phyloP scores from a whole-genome alignment of 2,329 filamentous ascomycete species.

The Talaromyces albobiverticillius region DNA sequence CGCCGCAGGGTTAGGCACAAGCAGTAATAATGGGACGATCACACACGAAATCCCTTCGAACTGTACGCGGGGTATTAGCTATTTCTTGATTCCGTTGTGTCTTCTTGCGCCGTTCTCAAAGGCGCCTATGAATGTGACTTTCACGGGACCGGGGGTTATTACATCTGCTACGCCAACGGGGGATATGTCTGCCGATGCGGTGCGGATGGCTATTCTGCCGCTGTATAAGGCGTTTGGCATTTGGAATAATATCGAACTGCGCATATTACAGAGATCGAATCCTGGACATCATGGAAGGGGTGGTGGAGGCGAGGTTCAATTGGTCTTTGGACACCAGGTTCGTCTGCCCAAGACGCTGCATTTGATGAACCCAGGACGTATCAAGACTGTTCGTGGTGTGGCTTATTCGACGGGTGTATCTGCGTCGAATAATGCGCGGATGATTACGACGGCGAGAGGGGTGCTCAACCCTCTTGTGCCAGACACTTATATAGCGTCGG shows the following conservation, averaged over 20 bases:
- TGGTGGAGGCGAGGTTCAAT: conserved; percentile 87
- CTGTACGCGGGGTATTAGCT: conserved; percentile 79
- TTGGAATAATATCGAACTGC: conserved; percentile 76
- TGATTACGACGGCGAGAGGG: conserved; percentile 87
- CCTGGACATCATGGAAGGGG: conserved; percentile 70
- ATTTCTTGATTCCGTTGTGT: conserved; percentile 86
- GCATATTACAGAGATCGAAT: conserved; percentile 77
- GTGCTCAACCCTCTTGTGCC: conserved; percentile 81
- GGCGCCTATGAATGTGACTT: conserved; percentile 81
- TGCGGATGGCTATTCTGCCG: conserved; percentile 88
- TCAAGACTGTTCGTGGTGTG: conserved; percentile 87
- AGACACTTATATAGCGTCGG: conserved; percentile 85
- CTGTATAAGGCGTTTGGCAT: conserved; percentile 91
- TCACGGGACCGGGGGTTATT: conserved; percentile 88
- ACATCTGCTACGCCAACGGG: conserved; percentile 79
- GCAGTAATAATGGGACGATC: conserved; percentile 65
- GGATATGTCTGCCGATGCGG: conserved; percentile 88
- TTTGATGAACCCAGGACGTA: conserved; percentile 74
- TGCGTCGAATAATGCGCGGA: conserved; percentile 87
- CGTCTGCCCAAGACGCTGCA: conserved; percentile 92
- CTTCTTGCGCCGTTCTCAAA: conserved; percentile 92
- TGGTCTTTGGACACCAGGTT: conserved; percentile 90
- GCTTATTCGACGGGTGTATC: conserved; percentile 91
- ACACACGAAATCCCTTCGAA: conserved; percentile 74
- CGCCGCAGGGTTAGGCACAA: conserved; percentile 70